phyloP scores from a whole-genome alignment of 768 basidiomycete species.

The Trametes cubensis region DNA sequence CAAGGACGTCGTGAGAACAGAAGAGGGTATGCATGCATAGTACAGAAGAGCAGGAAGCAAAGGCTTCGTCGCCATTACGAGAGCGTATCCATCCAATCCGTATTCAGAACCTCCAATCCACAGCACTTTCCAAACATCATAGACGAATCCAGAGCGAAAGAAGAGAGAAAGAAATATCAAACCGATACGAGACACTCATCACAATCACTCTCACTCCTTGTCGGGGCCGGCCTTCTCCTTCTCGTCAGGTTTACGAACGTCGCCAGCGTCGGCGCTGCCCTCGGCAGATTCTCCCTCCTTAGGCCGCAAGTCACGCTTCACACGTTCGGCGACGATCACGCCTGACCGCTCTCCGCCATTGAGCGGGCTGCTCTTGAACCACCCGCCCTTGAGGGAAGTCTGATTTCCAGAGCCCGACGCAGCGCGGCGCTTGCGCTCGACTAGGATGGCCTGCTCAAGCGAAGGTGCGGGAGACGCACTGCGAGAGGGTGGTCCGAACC shows the following conservation, averaged over 20 bases:
- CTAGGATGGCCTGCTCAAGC: slow-evolving; percentile 68
- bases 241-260: slow-evolving; percentile 39
- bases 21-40: neutral
- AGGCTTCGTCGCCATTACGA: slow-evolving; percentile 1
- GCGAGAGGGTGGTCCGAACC: slow-evolving; percentile 34
- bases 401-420: slow-evolving; percentile 26
- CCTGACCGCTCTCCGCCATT: slow-evolving; percentile 45
- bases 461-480: slow-evolving; percentile 55
- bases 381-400: slow-evolving; percentile 47
- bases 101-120: neutral
- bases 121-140: neutral
- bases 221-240: slow-evolving; percentile 40
- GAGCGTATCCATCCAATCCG: neutral
- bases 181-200: neutral
- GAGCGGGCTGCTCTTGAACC: slow-evolving; percentile 78
- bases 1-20: neutral
- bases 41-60: neutral
- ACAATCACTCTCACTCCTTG: slow-evolving; percentile 27
- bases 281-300: neutral
- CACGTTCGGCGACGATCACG: slow-evolving; percentile 53
- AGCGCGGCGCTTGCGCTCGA: slow-evolving; percentile 65
- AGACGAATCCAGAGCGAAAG: neutral
- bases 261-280: slow-evolving; percentile 6
- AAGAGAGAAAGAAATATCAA: neutral
- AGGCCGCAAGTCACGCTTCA: slow-evolving; percentile 33